A percentile compares a stretch with the other conserved stretches of the same genome.
phyloP scores from a whole-genome alignment of 345 rosid species.

The Camelina neglecta region DNA sequence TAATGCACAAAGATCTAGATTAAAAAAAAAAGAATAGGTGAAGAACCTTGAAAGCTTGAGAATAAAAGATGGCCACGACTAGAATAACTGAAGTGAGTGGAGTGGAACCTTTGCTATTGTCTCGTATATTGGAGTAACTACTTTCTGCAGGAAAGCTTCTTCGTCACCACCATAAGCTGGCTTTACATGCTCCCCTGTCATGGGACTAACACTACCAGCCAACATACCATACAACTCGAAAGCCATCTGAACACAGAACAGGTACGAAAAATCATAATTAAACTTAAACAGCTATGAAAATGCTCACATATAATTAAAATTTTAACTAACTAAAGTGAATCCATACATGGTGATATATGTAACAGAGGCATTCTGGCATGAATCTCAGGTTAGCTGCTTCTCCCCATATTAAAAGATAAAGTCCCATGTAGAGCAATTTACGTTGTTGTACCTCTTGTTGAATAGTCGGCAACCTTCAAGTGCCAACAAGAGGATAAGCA shows the following conservation, averaged over 20 bases:
- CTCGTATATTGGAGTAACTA: constrained; percentile 65
- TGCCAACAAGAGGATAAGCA: constrained; percentile 27
- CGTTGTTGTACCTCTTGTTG: constrained; percentile 97
- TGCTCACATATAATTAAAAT: constrained; percentile 7
- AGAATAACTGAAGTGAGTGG: constrained; percentile 1
- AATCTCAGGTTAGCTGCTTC: constrained; percentile 96
- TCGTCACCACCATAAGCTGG: constrained; percentile 73
- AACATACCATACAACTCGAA: constrained; percentile 62
- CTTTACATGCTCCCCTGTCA: constrained; percentile 67
- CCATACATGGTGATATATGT: constrained; percentile 89
- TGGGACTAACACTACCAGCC: constrained; percentile 67
- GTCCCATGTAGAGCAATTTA: constrained; percentile 84
- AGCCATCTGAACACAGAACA: constrained; percentile 42
- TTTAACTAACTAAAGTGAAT: constrained; percentile 14
- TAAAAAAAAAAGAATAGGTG: not conserved
- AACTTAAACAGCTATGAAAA: constrained; percentile 10
- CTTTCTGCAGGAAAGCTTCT: constrained; percentile 71
- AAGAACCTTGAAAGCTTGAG: constrained; percentile 2
- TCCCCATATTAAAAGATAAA: constrained; percentile 94
- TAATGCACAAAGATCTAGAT: constrained; percentile 28
- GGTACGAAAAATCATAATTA: not conserved
- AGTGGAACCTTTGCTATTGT: constrained; percentile 56
- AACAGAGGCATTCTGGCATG: constrained; percentile 95
- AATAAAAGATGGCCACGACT: constrained; percentile 17
- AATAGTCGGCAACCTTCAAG: constrained; percentile 83